Base-by-base conservation (phyloP, 257 asterid species). In the Gardenia jasminoides region DNA sequence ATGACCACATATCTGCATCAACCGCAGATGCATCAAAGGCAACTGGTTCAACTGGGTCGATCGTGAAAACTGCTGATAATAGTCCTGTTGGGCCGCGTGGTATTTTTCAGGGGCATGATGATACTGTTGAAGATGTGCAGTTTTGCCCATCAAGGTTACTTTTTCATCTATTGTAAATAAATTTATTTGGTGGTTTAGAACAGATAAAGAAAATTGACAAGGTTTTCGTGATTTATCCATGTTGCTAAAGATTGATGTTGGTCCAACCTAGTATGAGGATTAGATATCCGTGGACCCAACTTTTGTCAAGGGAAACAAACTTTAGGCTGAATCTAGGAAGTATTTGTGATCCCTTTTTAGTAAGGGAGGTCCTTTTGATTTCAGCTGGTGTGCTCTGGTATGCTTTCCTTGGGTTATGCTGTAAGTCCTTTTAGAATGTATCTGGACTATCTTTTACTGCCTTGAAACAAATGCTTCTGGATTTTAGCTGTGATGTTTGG, bases 51-150 rank as follows among this genome's bases (percentile, higher is more conserved):
- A 80, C 88, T 80, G 84, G 92, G 70, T 88, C 99, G 79, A 78
- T 94, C 50, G 85, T 89, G 67, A 96, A 92, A 83, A 52, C 97
- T 80, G 90, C 90, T 85, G 95, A 91, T 83, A 87, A 85, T 91
- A 83, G 97, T 77, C 82, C 96, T 64, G 88, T 96, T 89, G 96
- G 92, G 31, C 97, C 99, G 67, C 97, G 98, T 67, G 98, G 97
- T 46, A 77, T 92, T 77, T 96, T 96, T 82, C 87, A 85, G 56
- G 99, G 99, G 78, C 99, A 94, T 82, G 86, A 77, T 70, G 99
- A 94, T 78, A 94, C 99, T 61, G 99, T 94, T 80, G 99, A 93
- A 86, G 99, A 94, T 82, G 98, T 94, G 81, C 99, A 94, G 80
- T 94, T 94, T 82, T 94, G 98, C 87, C 99, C 99, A 36, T 88